These are phyloP conservation scores for Clitocybe nebularis DNA, from an alignment of 1,284 basidiomycete genomes.

Conservation along the genomic window DNA sequence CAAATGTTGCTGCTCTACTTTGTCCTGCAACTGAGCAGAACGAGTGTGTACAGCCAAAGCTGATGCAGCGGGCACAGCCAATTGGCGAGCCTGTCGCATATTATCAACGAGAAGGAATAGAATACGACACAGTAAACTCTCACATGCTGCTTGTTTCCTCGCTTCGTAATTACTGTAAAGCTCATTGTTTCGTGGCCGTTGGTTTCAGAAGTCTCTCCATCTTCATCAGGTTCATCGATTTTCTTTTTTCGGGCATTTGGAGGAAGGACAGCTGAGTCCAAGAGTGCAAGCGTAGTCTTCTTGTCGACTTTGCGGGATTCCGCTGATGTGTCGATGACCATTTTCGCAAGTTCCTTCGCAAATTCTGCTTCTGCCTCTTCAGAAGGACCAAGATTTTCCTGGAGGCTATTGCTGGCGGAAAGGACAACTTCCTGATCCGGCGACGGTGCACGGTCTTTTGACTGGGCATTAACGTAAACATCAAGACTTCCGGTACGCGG, in stretches of 20 bases:
- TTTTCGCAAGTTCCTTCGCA: conserved; percentile 91
- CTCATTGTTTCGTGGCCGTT: conserved; percentile 67
- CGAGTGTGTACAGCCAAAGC: conserved; percentile 86
- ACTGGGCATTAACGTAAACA: conserved; percentile 33
- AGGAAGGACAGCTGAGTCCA: conserved; percentile 81
- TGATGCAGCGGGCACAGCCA: conserved; percentile 85
- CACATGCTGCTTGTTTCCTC: conserved; percentile 90
- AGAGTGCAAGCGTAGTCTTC: conserved; percentile 77
- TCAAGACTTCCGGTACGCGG: conserved; percentile 4
- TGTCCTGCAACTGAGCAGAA: conserved; percentile 86
- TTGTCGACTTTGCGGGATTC: conserved; percentile 83
- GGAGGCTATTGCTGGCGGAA: conserved; percentile 44
- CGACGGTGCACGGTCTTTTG: conserved; percentile 65
- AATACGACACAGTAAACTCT: conserved; percentile 16
- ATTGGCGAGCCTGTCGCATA: conserved; percentile 62
- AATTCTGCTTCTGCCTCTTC: conserved; percentile 93
- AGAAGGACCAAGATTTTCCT: conserved; percentile 71
- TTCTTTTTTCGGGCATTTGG: conserved; percentile 60
- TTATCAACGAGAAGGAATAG: conserved; percentile 7
- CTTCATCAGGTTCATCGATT: conserved; percentile 50
- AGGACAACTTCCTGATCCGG: conserved; percentile 75
- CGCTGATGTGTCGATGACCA: conserved; percentile 84
- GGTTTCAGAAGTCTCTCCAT: conserved; percentile 34
- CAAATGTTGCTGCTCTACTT: conserved; percentile 92
- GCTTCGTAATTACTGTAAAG: conserved; percentile 92